Conservation (phyloP, 2,329 filamentous ascomycete species). For the Verticillium tricorpus region DNA sequence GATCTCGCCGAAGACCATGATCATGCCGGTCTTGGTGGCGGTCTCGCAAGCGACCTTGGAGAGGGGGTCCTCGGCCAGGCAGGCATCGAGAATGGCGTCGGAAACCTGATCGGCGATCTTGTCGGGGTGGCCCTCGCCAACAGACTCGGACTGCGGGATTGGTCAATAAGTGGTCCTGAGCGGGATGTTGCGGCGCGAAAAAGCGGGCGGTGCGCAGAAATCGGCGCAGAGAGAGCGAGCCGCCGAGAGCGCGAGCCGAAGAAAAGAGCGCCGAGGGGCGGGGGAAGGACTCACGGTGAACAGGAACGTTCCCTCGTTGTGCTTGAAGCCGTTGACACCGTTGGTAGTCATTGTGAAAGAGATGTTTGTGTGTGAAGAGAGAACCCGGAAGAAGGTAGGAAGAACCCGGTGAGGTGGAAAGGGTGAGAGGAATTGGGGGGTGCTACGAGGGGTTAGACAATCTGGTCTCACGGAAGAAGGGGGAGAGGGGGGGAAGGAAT, state of each 20-base stretch:
- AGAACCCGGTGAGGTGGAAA: slow-evolving; percentile 11
- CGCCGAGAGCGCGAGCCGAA: background rate
- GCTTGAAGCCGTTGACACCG: slow-evolving; percentile 36
- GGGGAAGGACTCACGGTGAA: slow-evolving; percentile 60
- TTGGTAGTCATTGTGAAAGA: slow-evolving; percentile 55
- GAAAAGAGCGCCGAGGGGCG: slow-evolving; percentile 1
- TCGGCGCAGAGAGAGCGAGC: background rate
- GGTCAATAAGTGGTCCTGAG: slow-evolving; percentile 7
- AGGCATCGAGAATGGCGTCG: slow-evolving; percentile 97
- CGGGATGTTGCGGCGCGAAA: background rate
- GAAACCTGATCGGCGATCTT: slow-evolving; percentile 99
- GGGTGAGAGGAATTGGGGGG: slow-evolving; percentile 20
- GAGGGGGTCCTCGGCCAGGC: slow-evolving; percentile 86
- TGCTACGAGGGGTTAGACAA: slow-evolving; percentile 13
- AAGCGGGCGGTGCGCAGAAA: background rate
- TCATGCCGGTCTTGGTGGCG: slow-evolving; percentile 98
- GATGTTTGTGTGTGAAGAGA: slow-evolving; percentile 2
- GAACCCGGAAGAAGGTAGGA: slow-evolving; percentile 9
- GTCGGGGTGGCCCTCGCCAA: slow-evolving; percentile 88
- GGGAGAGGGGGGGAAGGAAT: background rate
- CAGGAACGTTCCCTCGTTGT: slow-evolving; percentile 69
- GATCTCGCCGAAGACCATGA: slow-evolving; percentile 99
- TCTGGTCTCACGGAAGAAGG: slow-evolving; percentile 4
- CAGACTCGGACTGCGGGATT: slow-evolving; percentile 67
- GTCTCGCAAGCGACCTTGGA: slow-evolving; percentile 99